Evolutionary conservation across 129 eudicot genomes (phyloP).

Genomic region (Kitagawia praeruptora): DNA sequence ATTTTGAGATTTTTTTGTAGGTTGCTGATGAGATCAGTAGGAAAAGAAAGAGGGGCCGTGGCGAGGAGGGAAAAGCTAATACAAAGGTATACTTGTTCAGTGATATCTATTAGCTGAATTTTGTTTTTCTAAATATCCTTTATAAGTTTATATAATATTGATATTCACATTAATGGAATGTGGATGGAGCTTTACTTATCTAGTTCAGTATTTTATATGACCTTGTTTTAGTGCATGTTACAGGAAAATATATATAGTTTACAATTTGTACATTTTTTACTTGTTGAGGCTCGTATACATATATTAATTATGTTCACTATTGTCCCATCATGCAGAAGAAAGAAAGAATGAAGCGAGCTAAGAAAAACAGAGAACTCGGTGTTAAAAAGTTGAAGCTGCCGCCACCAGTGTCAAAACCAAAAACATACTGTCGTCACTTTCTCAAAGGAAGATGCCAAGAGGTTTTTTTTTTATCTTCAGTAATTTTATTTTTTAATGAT

Average conservation of each 20-base stretch:
- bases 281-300: background rate
- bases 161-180: background rate
- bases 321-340: constrained; percentile 39
- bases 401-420: constrained; percentile 51
- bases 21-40: constrained; percentile 24
- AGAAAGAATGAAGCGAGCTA: constrained; percentile 53
- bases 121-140: background rate
- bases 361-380: constrained; percentile 51
- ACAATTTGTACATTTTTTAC: background rate
- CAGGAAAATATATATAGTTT: background rate
- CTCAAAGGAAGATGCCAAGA: constrained; percentile 79
- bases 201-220: background rate
- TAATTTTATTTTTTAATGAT: background rate
- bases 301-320: background rate
- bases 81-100: constrained; percentile 42
- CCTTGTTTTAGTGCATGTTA: background rate
- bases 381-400: constrained; percentile 52
- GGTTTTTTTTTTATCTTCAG: constrained; percentile 31
- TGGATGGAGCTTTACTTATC: background rate
- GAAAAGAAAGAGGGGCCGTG: constrained; percentile 39
- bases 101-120: background rate
- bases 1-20: constrained; percentile 22
- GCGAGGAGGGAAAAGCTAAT: constrained; percentile 48
- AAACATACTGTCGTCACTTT: constrained; percentile 66
- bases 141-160: too few species aligned